phyloP scores from a whole-genome alignment of 1,284 basidiomycete genomes.

The Dichomitus squalens region DNA sequence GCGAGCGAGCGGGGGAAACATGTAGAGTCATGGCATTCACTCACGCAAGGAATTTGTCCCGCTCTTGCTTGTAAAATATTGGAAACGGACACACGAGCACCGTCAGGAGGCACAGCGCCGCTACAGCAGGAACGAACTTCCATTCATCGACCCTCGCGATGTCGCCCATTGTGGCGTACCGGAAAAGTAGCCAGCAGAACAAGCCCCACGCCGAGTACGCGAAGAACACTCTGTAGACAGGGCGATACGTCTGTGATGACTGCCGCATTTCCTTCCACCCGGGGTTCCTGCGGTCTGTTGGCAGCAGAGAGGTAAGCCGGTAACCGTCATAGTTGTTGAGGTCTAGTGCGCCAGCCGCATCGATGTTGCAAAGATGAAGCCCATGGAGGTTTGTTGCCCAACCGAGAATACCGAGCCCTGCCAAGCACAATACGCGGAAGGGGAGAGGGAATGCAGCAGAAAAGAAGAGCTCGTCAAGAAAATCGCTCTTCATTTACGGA shows the following conservation, averaged over 20 bases:
- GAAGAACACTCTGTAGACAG: conserved; percentile 70
- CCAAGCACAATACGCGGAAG: conserved; percentile 41
- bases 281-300: conserved; percentile 29
- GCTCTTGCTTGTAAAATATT: conserved; percentile 65
- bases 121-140: conserved; percentile 75
- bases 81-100: conserved; percentile 70
- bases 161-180: conserved; percentile 58
- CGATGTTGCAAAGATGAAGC: conserved; percentile 73
- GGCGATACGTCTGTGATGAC: conserved; percentile 49
- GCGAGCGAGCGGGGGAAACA: not conserved
- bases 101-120: conserved; percentile 59
- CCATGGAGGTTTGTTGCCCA: conserved; percentile 85
- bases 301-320: conserved; percentile 36
- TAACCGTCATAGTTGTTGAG: conserved; percentile 42
- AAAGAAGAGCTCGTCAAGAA: conserved; percentile 29
- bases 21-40: conserved; percentile 32
- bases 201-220: conserved; percentile 63
- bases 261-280: conserved; percentile 38
- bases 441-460: conserved; percentile 39
- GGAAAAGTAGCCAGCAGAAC: conserved; percentile 68
- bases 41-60: conserved; percentile 76
- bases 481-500: conserved; percentile 22
- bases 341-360: conserved; percentile 71
- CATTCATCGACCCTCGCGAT: conserved; percentile 66
- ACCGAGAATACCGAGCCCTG: conserved; percentile 41